phyloP scores from a whole-genome alignment of 2,329 filamentous ascomycete species.

The Cladophialophora psammophila region DNA sequence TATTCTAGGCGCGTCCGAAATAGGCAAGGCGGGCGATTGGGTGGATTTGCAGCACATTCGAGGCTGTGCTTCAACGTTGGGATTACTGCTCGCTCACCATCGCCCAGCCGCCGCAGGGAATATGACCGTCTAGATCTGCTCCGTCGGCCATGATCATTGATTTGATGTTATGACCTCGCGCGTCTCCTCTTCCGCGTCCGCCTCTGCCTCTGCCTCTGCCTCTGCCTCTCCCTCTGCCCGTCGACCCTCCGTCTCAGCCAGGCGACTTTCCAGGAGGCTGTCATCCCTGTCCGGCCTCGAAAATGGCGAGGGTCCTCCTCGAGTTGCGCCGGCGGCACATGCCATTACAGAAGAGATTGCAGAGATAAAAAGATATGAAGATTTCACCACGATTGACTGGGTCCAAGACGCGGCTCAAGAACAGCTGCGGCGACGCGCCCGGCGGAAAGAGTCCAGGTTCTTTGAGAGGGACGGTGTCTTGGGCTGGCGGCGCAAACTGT shows the following conservation, averaged over 20 bases:
- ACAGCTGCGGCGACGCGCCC: constrained; percentile 78
- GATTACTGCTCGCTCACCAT: constrained; percentile 6
- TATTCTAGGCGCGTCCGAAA: constrained; percentile 36
- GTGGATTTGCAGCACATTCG: constrained; percentile 3
- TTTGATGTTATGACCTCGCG: constrained; percentile 59
- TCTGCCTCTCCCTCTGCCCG: constrained; percentile 51
- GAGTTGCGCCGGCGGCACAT: constrained; percentile 65
- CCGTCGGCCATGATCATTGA: constrained; percentile 28
- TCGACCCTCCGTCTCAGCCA: constrained; percentile 61
- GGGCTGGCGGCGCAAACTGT: constrained; percentile 81
- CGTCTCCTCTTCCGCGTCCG: constrained; percentile 58
- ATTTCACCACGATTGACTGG: constrained; percentile 97
- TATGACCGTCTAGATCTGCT: constrained; percentile 14
- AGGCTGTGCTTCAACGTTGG: neutral
- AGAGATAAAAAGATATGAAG: constrained; percentile 97
- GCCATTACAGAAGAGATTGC: constrained; percentile 93
- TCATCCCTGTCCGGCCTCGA: constrained; percentile 71
- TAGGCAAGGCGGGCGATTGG: constrained; percentile 31
- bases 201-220: constrained; percentile 54
- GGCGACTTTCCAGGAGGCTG: constrained; percentile 66
- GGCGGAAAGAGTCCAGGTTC: constrained; percentile 74
- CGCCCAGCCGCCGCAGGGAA: constrained; percentile 5
- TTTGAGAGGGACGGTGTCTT: constrained; percentile 72
- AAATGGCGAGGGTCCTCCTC: constrained; percentile 63
- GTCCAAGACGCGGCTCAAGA: constrained; percentile 96